Evolutionary conservation across 1,284 basidiomycete species (phyloP).

Genomic region (Ustilago cynodontis): DNA sequence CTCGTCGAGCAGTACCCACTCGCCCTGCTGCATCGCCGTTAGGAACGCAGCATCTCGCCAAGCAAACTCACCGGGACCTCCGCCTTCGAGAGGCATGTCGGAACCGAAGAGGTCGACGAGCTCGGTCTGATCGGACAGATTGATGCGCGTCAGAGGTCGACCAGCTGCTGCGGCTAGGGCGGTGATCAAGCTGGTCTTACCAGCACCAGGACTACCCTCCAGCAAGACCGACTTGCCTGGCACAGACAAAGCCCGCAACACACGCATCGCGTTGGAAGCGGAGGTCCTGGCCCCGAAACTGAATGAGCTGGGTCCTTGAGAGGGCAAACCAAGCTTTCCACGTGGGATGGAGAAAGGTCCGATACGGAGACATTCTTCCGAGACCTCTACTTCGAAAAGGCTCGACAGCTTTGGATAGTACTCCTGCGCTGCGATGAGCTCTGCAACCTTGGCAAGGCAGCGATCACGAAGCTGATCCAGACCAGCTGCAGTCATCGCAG

Average conservation of each 20-base stretch:
- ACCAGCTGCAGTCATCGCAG: conserved; percentile 71
- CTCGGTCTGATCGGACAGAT: conserved; percentile 98
- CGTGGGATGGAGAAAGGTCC: conserved; percentile 82
- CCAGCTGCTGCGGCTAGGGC: conserved; percentile 87
- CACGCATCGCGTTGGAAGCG: conserved; percentile 86
- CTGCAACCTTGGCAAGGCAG: conserved; percentile 57
- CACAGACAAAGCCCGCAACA: conserved; percentile 90
- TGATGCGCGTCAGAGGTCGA: conserved; percentile 90
- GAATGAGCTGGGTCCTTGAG: conserved; percentile 73
- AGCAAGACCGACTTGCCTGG: conserved; percentile 87
- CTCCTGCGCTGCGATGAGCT: conserved; percentile 69
- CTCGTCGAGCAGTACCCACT: conserved; percentile 96
- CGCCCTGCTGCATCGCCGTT: conserved; percentile 80
- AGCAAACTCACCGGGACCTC: conserved; percentile 89
- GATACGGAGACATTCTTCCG: conserved; percentile 74
- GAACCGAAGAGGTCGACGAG: conserved; percentile 96
- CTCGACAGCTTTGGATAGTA: conserved; percentile 64
- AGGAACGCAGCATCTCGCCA: conserved; percentile 99
- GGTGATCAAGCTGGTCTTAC: conserved; percentile 93
- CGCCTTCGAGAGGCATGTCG: conserved; percentile 94
- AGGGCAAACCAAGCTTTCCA: conserved; percentile 72
- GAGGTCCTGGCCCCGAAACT: conserved; percentile 91
- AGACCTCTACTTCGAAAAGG: conserved; percentile 71
- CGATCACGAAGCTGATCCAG: conserved; percentile 80
- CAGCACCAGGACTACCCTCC: conserved; percentile 98